phyloP scores from a whole-genome alignment of 805 yeast species.

The Ogataea minuta region DNA sequence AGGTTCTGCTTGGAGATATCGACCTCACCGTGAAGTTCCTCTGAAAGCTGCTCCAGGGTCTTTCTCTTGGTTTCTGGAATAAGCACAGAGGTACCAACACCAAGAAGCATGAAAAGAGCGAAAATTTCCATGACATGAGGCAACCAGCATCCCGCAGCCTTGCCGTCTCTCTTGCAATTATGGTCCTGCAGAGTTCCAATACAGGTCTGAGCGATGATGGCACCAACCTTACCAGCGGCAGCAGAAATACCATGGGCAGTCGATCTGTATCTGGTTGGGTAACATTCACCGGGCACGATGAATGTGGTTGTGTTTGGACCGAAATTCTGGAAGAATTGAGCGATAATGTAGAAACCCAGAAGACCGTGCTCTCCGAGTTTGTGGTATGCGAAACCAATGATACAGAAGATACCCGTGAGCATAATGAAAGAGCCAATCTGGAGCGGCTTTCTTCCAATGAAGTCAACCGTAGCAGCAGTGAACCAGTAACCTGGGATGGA shows the following conservation, averaged over 20 bases:
- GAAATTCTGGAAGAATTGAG: slow-evolving; percentile 86
- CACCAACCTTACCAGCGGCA: slow-evolving; percentile 89
- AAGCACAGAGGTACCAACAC: slow-evolving; percentile 61
- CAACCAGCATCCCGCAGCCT: slow-evolving; percentile 67
- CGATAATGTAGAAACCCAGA: slow-evolving; percentile 72
- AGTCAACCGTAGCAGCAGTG: slow-evolving; percentile 75
- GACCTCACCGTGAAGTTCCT: slow-evolving; percentile 79
- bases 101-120: slow-evolving; percentile 87
- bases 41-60: slow-evolving; percentile 82
- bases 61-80: slow-evolving; percentile 90
- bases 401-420: slow-evolving; percentile 70
- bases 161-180: slow-evolving; percentile 58
- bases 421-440: slow-evolving; percentile 74
- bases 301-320: slow-evolving; percentile 94
- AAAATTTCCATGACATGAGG: slow-evolving; percentile 93
- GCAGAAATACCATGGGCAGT: slow-evolving; percentile 95
- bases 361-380: slow-evolving; percentile 63
- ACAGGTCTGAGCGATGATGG: slow-evolving; percentile 86
- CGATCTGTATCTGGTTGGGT: slow-evolving; percentile 94
- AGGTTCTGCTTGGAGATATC: slow-evolving; percentile 34
- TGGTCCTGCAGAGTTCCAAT: slow-evolving; percentile 81
- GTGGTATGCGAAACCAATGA: slow-evolving; percentile 82
- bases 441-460: slow-evolving; percentile 79
- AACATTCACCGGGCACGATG: slow-evolving; percentile 86
- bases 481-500: slow-evolving; percentile 93